Evolutionary conservation across 2,329 filamentous ascomycete species (phyloP), one percentile per base, ranked within the genome.

Genomic region (Fusarium brachygibbosum): DNA sequence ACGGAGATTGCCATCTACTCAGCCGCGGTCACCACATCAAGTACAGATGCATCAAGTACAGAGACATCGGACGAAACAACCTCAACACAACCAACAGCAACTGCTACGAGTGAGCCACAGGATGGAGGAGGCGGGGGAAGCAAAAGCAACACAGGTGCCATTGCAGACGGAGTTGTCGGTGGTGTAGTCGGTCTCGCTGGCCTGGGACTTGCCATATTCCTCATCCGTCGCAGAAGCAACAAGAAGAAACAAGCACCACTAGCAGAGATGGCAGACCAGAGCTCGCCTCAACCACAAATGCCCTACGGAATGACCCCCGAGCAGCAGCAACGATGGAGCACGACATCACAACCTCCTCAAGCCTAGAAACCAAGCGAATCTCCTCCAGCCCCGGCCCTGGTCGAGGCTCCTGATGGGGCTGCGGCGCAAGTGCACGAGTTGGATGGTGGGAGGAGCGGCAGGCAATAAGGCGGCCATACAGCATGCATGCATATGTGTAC

Each of bases 111-210:
- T 25, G 52, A 28, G 10, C 38, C 66, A 11, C 37, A 62, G 14
- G 42, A 35, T 17, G 42, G 28, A n/a, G 44, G 41, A 13, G n/a
- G 23, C 11, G 11, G 23, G 4, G 28, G 48, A 9, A 61, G 19
- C 19, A 66, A 49, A 6, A 66, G 21, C 17, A 51, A 41, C 17
- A 37, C 46, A 23, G 67, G 67, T 12, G 67, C 67, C 8, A 70
- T 70, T 3, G 67, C 37, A 29, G 67, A 63, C 3, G 67, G 67
- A n/a, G 67, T 64, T 9, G 50, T 70, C 29, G 67, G 66, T 44
- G 67, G 67, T 6, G 25, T 70, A 8, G 63, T 52, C 1, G 23
- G 63, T 34, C 53, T 70, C 11, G 63, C 61, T 3, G 23, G 42
- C 21, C 37, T 68, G 2, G 46, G 49, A 16, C 49, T 70, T 12